phyloP scores from a whole-genome alignment of 2,329 filamentous ascomycete genomes.

The Coniochaeta sp. region DNA sequence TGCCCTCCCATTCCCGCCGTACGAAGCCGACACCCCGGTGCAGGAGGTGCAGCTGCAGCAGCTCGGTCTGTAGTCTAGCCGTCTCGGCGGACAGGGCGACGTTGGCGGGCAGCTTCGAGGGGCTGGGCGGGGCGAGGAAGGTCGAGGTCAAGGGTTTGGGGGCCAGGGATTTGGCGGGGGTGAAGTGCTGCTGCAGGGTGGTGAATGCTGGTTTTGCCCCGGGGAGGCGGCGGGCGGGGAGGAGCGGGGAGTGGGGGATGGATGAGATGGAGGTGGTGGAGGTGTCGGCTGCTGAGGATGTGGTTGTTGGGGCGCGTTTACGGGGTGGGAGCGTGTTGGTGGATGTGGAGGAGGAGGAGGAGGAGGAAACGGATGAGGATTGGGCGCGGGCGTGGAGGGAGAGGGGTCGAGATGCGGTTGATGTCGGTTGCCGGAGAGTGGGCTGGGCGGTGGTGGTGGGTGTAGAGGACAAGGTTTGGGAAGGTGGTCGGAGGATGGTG shows the following conservation, averaged over 20 bases:
- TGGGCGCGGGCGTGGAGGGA: too few relatives aligned
- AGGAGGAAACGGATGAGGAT: too few relatives aligned
- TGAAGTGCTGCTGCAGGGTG: slow-evolving; percentile 61
- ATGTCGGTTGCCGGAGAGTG: too few relatives aligned
- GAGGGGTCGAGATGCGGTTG: too few relatives aligned
- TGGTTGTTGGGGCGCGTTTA: too few relatives aligned
- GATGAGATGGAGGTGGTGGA: too few relatives aligned
- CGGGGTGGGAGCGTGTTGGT: too few relatives aligned
- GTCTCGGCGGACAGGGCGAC: slow-evolving; percentile 52
- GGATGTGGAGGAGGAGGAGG: too few relatives aligned
- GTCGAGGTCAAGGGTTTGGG: slow-evolving; percentile 55
- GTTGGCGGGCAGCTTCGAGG: slow-evolving; percentile 55
- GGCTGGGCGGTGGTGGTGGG: too few relatives aligned
- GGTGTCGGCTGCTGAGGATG: not conserved
- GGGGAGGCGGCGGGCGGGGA: not conserved
- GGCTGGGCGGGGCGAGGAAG: slow-evolving; percentile 52
- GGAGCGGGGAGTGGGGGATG: too few relatives aligned
- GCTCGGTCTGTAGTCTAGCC: slow-evolving; percentile 52
- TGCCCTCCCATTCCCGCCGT: slow-evolving; percentile 45
- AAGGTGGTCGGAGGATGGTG: slow-evolving; percentile 30
- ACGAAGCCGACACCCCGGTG: slow-evolving; percentile 45
- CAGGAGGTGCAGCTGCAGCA: slow-evolving; percentile 58
- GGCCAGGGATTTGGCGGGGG: slow-evolving; percentile 51
- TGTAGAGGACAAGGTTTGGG: too few relatives aligned
- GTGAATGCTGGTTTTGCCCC: slow-evolving; percentile 50